Percentiles rank a stretch among this genome's conserved stretches.
Conservation (phyloP, 768 basidiomycete genomes). For the Lactarius evosmus region DNA sequence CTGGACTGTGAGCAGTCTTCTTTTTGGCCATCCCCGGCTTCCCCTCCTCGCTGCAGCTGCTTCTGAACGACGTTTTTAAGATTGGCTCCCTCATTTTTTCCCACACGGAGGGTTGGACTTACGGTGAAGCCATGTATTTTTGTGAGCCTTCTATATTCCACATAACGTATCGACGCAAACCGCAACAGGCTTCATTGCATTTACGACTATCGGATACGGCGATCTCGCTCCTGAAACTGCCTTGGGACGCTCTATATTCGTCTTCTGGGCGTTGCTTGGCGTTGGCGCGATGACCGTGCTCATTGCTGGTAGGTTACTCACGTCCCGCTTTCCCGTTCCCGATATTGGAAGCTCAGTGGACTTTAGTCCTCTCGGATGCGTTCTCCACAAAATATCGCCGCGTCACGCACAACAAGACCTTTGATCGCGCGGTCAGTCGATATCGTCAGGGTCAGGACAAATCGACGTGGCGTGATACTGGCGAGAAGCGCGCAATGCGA, state of each 20-base stretch:
- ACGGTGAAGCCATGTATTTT: slow-evolving; percentile 64
- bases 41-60: not conserved
- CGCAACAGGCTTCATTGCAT: slow-evolving; percentile 59
- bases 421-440: slow-evolving; percentile 26
- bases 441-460: slow-evolving; percentile 19
- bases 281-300: slow-evolving; percentile 74
- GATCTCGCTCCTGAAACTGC: slow-evolving; percentile 60
- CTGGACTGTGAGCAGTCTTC: slow-evolving; percentile 57
- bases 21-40: not conserved
- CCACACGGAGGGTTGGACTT: slow-evolving; percentile 66
- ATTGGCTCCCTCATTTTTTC: slow-evolving; percentile 67
- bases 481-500: no score
- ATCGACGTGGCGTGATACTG: not conserved
- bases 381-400: slow-evolving; percentile 55
- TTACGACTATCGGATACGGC: slow-evolving; percentile 76
- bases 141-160: slow-evolving; percentile 42
- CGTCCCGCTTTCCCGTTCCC: not conserved
- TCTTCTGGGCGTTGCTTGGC: slow-evolving; percentile 75
- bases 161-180: not conserved
- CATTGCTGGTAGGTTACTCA: slow-evolving; percentile 49
- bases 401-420: slow-evolving; percentile 17
- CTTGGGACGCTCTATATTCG: slow-evolving; percentile 71
- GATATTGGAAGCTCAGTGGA: not conserved
- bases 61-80: slow-evolving; percentile 35
- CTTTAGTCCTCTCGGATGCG: slow-evolving; percentile 60